Percentiles rank a stretch among this genome's conserved stretches.
Evolutionary conservation across 495 filamentous ascomycete genomes (phyloP).

Genomic region (Platismatia glauca): DNA sequence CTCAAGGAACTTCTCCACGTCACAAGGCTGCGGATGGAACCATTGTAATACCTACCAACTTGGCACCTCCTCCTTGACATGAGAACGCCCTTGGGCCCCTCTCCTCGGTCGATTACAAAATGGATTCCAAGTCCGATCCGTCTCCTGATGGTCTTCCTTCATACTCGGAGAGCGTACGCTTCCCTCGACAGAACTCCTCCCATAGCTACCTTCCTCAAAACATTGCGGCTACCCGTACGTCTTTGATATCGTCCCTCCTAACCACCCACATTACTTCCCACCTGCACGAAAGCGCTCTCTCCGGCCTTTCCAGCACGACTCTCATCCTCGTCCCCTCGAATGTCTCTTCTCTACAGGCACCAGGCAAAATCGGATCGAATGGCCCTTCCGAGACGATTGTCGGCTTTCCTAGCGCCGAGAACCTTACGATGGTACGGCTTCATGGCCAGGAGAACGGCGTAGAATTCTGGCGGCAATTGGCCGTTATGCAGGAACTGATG

Average conservation of each 20-base stretch:
- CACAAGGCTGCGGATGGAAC: not conserved
- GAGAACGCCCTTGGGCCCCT: not conserved
- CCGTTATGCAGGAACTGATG: slow-evolving; percentile 22
- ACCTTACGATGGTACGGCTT: slow-evolving; percentile 25
- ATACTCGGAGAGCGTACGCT: slow-evolving; percentile 15
- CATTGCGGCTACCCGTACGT: slow-evolving; percentile 16
- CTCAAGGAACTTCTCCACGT: not conserved
- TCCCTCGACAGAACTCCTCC: not conserved
- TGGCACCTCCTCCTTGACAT: not conserved
- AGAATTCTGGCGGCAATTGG: slow-evolving; percentile 26
- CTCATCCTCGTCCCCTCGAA: slow-evolving; percentile 29
- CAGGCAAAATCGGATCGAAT: not conserved
- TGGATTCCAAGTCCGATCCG: not conserved
- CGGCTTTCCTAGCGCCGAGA: slow-evolving; percentile 23
- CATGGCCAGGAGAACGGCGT: slow-evolving; percentile 23
- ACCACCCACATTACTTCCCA: slow-evolving; percentile 25
- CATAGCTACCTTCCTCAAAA: slow-evolving; percentile 8
- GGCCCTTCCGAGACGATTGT: slow-evolving; percentile 19
- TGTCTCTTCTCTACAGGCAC: slow-evolving; percentile 16
- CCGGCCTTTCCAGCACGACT: slow-evolving; percentile 23
- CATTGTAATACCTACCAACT: not conserved
- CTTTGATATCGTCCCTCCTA: slow-evolving; percentile 21
- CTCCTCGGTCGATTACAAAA: not conserved
- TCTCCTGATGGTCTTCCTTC: slow-evolving; percentile 9
- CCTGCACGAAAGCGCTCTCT: slow-evolving; percentile 19